phyloP scores from a whole-genome alignment of 225 moss, liverwort and hornwort species.

The Neckera pumila region DNA sequence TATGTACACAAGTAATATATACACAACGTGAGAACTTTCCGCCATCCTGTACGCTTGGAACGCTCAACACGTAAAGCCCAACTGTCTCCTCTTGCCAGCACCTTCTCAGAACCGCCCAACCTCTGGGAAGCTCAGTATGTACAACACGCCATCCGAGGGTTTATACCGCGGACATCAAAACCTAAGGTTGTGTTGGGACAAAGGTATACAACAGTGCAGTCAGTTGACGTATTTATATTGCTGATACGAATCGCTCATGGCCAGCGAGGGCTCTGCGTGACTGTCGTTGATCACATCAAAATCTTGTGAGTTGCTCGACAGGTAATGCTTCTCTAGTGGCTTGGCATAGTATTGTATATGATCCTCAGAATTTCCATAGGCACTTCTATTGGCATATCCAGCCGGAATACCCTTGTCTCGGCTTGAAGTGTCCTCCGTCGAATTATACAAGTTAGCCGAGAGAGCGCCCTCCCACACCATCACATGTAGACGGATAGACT shows the following conservation, averaged over 20 bases:
- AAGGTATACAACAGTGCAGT: slow-evolving; percentile 2
- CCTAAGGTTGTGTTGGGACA: slow-evolving; percentile 14
- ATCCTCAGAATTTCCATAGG: slow-evolving; percentile 8
- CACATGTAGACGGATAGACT: slow-evolving; percentile 47
- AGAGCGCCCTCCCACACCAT: slow-evolving; percentile 66
- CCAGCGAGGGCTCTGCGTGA: slow-evolving; percentile 40
- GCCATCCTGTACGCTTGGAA: slow-evolving; percentile 14
- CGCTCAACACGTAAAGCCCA: slow-evolving; percentile 10
- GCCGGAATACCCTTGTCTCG: slow-evolving; percentile 18
- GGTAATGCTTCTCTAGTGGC: slow-evolving; percentile 6
- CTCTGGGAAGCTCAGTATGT: slow-evolving; percentile 45
- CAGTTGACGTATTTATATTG: slow-evolving; percentile 38
- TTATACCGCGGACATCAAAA: slow-evolving; percentile 19
- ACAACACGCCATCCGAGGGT: slow-evolving; percentile 39
- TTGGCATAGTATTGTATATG: slow-evolving; percentile 22
- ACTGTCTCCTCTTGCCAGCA: slow-evolving; percentile 10
- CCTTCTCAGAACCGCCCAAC: slow-evolving; percentile 48
- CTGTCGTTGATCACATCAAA: slow-evolving; percentile 34
- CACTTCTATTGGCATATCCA: slow-evolving; percentile 15
- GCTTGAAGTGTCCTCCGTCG: slow-evolving; percentile 24
- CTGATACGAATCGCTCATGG: slow-evolving; percentile 30
- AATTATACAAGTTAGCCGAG: slow-evolving; percentile 27
- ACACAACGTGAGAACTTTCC: slow-evolving; percentile 7
- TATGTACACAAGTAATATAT: slow-evolving; percentile 25
- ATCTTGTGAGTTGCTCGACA: slow-evolving; percentile 17